phyloP scores from a whole-genome alignment of 345 rosid genomes.

The Raphanus raphanistrum region DNA sequence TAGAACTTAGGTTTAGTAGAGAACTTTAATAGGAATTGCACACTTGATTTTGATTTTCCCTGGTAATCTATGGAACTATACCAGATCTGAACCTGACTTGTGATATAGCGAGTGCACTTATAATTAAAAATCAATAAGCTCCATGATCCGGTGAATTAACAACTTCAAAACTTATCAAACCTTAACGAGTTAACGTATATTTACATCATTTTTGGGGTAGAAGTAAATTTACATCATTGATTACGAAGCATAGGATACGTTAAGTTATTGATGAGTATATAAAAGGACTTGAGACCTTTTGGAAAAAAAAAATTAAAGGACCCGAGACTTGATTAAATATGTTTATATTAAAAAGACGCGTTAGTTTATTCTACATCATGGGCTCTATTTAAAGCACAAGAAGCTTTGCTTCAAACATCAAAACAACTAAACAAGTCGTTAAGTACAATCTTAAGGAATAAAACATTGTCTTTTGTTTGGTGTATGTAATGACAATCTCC shows the following conservation, averaged over 20 bases:
- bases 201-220: background rate
- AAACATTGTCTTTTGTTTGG: background rate
- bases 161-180: background rate
- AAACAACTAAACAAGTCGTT: slow-evolving; percentile 16
- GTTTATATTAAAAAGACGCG: background rate
- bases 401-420: slow-evolving; percentile 2
- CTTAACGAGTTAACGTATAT: background rate
- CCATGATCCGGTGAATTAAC: background rate
- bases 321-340: background rate
- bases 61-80: background rate
- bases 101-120: background rate
- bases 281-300: background rate
- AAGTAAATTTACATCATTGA: background rate
- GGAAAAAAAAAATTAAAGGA: no score
- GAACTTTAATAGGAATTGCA: background rate
- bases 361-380: background rate
- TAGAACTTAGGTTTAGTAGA: background rate
- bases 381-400: slow-evolving; percentile 17
- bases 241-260: background rate
- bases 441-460: background rate
- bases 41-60: background rate
- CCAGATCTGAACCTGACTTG: background rate
- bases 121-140: background rate
- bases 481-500: slow-evolving; percentile 3
- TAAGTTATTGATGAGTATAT: background rate